Conservation (phyloP, 192 early-diverging fungal genomes). For the Piromyces sp. region DNA sequence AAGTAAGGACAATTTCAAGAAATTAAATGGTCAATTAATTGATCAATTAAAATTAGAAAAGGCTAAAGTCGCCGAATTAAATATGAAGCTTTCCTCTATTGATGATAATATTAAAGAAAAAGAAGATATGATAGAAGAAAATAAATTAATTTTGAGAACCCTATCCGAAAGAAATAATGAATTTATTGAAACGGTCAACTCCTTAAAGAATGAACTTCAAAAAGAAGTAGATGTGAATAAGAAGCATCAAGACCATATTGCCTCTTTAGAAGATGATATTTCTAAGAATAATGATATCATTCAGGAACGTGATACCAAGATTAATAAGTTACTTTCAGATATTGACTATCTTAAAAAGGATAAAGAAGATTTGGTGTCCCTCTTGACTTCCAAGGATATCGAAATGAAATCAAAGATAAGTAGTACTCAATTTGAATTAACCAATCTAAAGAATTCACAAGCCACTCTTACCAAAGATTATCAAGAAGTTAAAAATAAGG, state of each 20-base stretch:
- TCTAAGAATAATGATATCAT: not conserved
- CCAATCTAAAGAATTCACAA: too few relatives aligned
- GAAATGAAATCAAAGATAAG: too few relatives aligned
- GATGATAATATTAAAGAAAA: not conserved
- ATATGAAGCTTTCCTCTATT: not conserved
- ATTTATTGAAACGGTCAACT: not conserved
- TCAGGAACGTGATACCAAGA: not conserved
- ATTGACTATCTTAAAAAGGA: not conserved
- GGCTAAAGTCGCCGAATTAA: not conserved
- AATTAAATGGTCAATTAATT: not conserved
- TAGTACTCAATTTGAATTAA: too few relatives aligned
- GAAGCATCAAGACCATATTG: not conserved
- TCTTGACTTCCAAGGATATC: not conserved
- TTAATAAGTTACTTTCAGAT: not conserved
- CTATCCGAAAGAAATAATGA: not conserved
- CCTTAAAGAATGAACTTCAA: not conserved
- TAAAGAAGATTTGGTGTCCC: not conserved
- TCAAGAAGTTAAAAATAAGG: too few relatives aligned
- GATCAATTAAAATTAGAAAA: not conserved
- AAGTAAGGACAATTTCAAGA: not conserved
- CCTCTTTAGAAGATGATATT: not conserved
- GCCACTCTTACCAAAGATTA: too few relatives aligned
- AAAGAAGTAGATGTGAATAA: not conserved
- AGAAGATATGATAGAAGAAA: not conserved
- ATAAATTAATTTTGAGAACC: not conserved